phyloP scores from a whole-genome alignment of 2,329 filamentous ascomycete species.

The Magnaporthales sp. region DNA sequence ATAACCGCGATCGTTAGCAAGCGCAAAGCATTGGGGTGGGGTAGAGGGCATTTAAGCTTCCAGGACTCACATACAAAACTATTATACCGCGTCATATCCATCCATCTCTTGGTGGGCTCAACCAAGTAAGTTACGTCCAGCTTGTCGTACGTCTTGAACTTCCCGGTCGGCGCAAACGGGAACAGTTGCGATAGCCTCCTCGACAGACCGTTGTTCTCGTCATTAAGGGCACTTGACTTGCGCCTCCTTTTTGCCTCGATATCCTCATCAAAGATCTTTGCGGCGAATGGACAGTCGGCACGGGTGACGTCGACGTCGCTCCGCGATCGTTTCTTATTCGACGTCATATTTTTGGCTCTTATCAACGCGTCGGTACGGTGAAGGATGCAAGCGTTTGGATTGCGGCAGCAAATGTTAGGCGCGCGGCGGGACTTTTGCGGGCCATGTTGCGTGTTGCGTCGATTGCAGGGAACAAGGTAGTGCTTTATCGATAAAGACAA shows the following conservation, averaged over 20 bases:
- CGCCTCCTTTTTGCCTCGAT: constrained; percentile 32
- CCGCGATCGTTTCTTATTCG: constrained; percentile 46
- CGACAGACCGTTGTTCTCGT: constrained; percentile 30
- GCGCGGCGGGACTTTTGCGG: too few relatives aligned
- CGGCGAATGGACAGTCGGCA: constrained; percentile 47
- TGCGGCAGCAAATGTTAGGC: too few relatives aligned
- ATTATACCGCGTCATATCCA: constrained; percentile 51
- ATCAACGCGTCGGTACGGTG: too few relatives aligned
- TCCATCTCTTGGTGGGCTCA: constrained; percentile 43
- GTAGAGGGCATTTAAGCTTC: not conserved
- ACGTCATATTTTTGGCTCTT: too few relatives aligned
- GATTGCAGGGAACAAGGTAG: too few relatives aligned
- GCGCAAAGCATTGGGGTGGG: too few relatives aligned
- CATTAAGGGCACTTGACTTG: constrained; percentile 33
- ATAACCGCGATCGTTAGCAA: too few relatives aligned
- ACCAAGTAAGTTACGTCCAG: constrained; percentile 48
- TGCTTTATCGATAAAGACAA: too few relatives aligned
- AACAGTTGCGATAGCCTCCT: constrained; percentile 38
- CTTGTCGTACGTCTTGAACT: constrained; percentile 43
- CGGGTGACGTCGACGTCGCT: constrained; percentile 39
- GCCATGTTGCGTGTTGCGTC: too few relatives aligned
- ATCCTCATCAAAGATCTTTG: constrained; percentile 37
- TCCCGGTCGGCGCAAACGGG: constrained; percentile 44
- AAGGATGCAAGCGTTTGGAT: too few relatives aligned
- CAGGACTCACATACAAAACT: constrained; percentile 51